These are phyloP conservation scores for Benincasa hispida DNA, from an alignment of 306 rosid genomes.

Conservation along the genomic window DNA sequence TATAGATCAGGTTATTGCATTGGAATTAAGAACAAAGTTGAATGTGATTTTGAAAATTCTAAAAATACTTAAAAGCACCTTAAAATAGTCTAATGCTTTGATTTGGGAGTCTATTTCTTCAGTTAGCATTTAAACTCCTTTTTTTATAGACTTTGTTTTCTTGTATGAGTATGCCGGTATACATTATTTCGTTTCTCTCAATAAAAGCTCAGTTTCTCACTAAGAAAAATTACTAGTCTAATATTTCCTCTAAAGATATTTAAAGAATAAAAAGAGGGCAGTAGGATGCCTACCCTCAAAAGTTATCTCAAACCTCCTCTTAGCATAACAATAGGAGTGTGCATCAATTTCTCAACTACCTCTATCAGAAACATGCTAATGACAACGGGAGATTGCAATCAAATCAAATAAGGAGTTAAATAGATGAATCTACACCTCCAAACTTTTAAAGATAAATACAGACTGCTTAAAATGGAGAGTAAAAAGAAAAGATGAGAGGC, in stretches of 20 bases:
- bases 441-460: not conserved
- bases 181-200: not conserved
- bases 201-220: not conserved
- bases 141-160: not conserved
- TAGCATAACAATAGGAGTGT: not conserved
- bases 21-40: not conserved
- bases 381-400: not conserved
- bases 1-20: not conserved
- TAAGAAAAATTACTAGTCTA: not conserved
- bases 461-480: not conserved
- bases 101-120: not conserved
- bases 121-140: not conserved
- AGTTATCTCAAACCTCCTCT: not conserved
- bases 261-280: not conserved
- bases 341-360: not conserved
- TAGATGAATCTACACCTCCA: not conserved
- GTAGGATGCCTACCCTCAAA: not conserved
- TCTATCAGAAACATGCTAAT: slow-evolving; percentile 4
- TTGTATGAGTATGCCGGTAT: not conserved
- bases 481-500: not conserved
- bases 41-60: not conserved
- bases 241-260: not conserved
- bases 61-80: not conserved
- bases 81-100: not conserved
- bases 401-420: not conserved